Conservation (phyloP, 2,329 filamentous ascomycete species). For the Amylocarpus encephaloides region DNA sequence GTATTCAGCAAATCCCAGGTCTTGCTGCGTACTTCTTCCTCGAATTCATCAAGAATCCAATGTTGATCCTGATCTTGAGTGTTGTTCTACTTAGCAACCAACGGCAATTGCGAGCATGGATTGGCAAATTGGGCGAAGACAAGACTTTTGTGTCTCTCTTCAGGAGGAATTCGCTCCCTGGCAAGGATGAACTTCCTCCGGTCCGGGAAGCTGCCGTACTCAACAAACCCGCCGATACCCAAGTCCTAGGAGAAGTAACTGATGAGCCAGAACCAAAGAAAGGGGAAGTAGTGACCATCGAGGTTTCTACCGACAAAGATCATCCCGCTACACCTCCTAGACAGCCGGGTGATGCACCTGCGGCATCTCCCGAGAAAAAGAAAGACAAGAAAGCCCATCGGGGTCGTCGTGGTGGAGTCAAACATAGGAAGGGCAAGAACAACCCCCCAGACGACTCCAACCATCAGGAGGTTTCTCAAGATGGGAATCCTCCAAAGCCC, state of each 20-base stretch:
- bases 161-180: not conserved
- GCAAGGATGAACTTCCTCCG: no score
- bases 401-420: conserved; percentile 64
- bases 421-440: conserved; percentile 52
- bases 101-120: conserved; percentile 25
- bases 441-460: conserved; percentile 8
- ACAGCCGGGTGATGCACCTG: conserved; percentile 12
- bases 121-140: conserved; percentile 26
- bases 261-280: conserved; percentile 1
- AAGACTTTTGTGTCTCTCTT: conserved; percentile 23
- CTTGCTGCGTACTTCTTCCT: conserved; percentile 44
- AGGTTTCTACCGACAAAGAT: not conserved
- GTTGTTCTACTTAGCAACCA: conserved; percentile 22
- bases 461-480: conserved; percentile 23
- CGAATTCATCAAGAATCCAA: conserved; percentile 51
- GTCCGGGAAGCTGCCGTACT: no score
- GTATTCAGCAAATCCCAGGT: conserved; percentile 45
- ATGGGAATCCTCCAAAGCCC: conserved; percentile 34
- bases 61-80: conserved; percentile 32
- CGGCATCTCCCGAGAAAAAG: conserved; percentile 37
- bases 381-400: conserved; percentile 62
- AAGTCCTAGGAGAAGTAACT: conserved; percentile 1
- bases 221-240: conserved; percentile 1
- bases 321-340: no score
- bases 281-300: not conserved